Conservation (phyloP, 768 basidiomycete genomes). For the Trametes sanguinea region DNA sequence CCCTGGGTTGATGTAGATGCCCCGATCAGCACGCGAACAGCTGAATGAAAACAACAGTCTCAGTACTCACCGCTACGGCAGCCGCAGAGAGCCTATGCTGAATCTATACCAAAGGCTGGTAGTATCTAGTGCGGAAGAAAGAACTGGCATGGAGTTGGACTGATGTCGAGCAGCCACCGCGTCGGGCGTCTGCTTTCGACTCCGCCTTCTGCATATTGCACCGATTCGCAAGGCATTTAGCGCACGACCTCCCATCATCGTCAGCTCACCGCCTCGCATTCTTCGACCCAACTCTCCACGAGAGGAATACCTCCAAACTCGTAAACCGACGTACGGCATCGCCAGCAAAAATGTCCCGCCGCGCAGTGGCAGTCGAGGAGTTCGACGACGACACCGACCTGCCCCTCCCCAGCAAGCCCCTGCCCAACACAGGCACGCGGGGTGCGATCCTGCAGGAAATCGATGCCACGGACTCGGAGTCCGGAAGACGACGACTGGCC, state of each 20-base stretch:
- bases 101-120: too few species aligned
- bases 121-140: neutral
- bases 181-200: neutral
- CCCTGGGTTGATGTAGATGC: too few species aligned
- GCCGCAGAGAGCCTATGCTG: too few species aligned
- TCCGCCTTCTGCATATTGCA: neutral
- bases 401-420: slow-evolving; percentile 66
- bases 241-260: slow-evolving; percentile 13
- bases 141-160: neutral
- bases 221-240: slow-evolving; percentile 9
- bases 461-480: slow-evolving; percentile 49
- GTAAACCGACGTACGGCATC: neutral
- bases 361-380: slow-evolving; percentile 69
- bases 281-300: neutral
- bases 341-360: slow-evolving; percentile 57
- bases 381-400: slow-evolving; percentile 97
- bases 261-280: too few species aligned
- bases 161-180: neutral
- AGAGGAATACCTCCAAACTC: neutral
- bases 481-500: slow-evolving; percentile 17
- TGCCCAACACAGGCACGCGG: slow-evolving; percentile 65
- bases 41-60: too few species aligned
- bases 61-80: too few species aligned
- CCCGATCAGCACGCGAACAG: too few species aligned
- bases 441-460: slow-evolving; percentile 85